These are phyloP conservation scores for Cydonia oblonga DNA, from an alignment of 331 rosid species.

Conservation along the genomic window DNA sequence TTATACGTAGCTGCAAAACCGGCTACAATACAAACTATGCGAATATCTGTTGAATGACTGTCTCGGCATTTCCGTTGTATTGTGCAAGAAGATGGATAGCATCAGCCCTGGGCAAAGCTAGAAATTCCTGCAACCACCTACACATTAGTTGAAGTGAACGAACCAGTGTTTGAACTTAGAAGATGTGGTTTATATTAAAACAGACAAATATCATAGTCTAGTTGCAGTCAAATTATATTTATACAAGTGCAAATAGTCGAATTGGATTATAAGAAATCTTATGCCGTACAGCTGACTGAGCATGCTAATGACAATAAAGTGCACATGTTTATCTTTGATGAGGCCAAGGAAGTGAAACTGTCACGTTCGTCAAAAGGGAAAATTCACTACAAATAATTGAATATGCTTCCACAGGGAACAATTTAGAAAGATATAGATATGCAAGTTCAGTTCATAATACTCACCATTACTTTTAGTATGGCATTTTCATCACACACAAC, in stretches of 20 bases:
- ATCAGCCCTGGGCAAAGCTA: slow-evolving; percentile 95
- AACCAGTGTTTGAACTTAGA: background rate
- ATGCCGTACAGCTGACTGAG: background rate
- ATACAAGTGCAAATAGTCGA: background rate
- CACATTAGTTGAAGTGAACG: background rate
- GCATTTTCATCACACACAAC: slow-evolving; percentile 67
- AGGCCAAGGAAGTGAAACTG: background rate
- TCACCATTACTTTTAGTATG: slow-evolving; percentile 88
- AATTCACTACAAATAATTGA: background rate
- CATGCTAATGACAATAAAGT: background rate
- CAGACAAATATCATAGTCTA: background rate
- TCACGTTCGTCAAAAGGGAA: background rate
- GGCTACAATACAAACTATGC: slow-evolving; percentile 32
- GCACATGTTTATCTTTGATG: background rate
- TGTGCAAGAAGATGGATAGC: slow-evolving; percentile 94
- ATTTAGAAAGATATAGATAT: background rate
- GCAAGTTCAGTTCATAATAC: background rate
- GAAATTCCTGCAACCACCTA: slow-evolving; percentile 60
- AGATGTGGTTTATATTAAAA: background rate
- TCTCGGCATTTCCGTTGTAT: slow-evolving; percentile 90
- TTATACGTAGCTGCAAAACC: slow-evolving; percentile 6
- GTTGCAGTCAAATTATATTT: background rate
- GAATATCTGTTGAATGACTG: slow-evolving; percentile 87
- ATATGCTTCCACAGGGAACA: background rate
- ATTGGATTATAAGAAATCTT: background rate